phyloP scores from a whole-genome alignment of 345 rosid genomes.

The Schrenkiella parvula region DNA sequence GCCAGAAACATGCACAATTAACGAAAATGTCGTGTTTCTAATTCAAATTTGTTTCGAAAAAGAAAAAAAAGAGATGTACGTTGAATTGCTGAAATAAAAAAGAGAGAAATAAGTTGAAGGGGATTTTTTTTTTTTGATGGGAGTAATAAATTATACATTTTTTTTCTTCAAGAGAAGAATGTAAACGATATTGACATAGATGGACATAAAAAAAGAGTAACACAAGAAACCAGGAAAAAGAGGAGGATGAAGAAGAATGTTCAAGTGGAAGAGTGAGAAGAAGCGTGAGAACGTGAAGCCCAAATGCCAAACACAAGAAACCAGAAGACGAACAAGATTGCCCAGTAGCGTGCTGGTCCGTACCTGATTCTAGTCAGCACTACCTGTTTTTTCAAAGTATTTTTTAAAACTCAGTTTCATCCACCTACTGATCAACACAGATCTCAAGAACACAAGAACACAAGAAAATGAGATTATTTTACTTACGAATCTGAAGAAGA shows the following conservation, averaged over 20 bases:
- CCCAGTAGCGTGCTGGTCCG: slow-evolving; percentile 98
- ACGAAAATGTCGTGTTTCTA: background rate
- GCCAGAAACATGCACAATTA: background rate
- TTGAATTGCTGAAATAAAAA: too few relatives aligned
- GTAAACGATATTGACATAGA: slow-evolving; percentile 17
- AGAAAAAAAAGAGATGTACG: background rate
- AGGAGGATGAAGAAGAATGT: background rate
- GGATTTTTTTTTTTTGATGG: background rate
- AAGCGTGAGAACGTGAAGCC: slow-evolving; percentile 59
- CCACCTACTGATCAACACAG: background rate
- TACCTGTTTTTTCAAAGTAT: slow-evolving; percentile 41
- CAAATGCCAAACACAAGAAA: slow-evolving; percentile 94
- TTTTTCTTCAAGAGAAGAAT: background rate
- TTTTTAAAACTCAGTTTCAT: background rate
- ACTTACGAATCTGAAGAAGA: slow-evolving; percentile 96
- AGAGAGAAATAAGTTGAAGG: background rate
- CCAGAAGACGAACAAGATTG: slow-evolving; percentile 91
- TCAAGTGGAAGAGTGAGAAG: slow-evolving; percentile 28
- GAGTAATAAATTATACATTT: slow-evolving; percentile 11
- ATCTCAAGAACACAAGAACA: slow-evolving; percentile 5
- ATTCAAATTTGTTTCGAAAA: background rate
- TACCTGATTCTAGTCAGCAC: slow-evolving; percentile 89
- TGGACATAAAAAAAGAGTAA: background rate
- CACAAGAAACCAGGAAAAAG: background rate
- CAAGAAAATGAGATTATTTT: background rate